Base-by-base conservation (phyloP, 768 basidiomycete species). In the Kwoniella shandongensis region DNA sequence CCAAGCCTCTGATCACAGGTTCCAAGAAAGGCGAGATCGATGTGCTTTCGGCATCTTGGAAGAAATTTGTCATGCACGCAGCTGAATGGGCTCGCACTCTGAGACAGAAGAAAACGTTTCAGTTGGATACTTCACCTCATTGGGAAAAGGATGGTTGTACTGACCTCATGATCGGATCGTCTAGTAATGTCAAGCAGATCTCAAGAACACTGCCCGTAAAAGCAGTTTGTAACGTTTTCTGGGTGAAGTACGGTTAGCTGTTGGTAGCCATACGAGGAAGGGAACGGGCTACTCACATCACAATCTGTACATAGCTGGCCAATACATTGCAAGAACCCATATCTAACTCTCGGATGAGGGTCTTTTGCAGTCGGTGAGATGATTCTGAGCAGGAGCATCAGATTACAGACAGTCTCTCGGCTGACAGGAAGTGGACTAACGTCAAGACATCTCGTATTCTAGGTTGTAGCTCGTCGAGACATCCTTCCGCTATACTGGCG, bases 281-380 rank as follows among this genome's bases (percentile, higher is more conserved):
- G 27, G 17, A 38, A 57, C 36, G 12, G 26, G 23, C 13, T 17
- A 65, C 79, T 46, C 72, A 88, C 88, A 79, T 89, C 89, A 41
- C 91, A 80, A 77, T 93, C 91, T 3, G 88, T 90, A 71, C 91
- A 91, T 3, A 94, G 79, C 71, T 92, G 91, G 0, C 91, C 91
- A 44, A 90, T 89, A 62, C 27, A 60, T 32, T 92, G 90, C 77
- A 89, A 89, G 41, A 90, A 88, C 1, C 89, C 89, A 62, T 80
- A 83, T 27, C 84, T 80, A 12, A 86, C 85, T 6, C 85, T 80
- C 2, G 90, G 89, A 78, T 92, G 86, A 0, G 84, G 72, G 72
- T 94, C 90, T 26, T 79, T 78, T 69, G 91, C 89, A 81, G 87
- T 84, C 0, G 88, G 88, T 0, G 82, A 51, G 13, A 57, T 63